These are phyloP conservation scores for Kodamaea kakaduensis DNA, from an alignment of 805 yeast species.

Conservation along the genomic window DNA sequence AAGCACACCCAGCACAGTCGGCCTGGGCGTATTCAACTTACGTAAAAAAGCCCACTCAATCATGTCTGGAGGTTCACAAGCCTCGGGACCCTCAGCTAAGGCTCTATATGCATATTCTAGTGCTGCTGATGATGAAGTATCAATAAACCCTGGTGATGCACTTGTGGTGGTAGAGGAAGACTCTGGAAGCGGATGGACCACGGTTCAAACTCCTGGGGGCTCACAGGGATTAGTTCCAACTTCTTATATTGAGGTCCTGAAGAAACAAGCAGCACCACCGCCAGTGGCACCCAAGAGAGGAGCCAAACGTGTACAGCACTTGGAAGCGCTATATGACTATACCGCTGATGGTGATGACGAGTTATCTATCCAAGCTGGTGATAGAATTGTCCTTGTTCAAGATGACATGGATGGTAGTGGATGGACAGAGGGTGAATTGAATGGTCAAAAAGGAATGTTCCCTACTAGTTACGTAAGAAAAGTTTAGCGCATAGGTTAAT, in stretches of 20 bases:
- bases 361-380: constrained; percentile 67
- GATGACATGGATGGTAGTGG: constrained; percentile 70
- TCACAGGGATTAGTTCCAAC: constrained; percentile 81
- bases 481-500: too few relatives aligned
- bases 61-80: constrained; percentile 13
- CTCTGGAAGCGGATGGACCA: constrained; percentile 93
- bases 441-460: constrained; percentile 63
- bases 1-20: constrained; percentile 15
- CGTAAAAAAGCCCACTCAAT: constrained; percentile 28
- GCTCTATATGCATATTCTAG: constrained; percentile 68
- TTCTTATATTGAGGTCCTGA: constrained; percentile 55
- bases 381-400: constrained; percentile 57
- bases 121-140: constrained; percentile 70
- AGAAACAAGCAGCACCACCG: constrained; percentile 57
- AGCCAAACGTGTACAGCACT: constrained; percentile 58
- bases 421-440: constrained; percentile 89
- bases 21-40: constrained; percentile 34
- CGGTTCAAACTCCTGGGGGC: constrained; percentile 43
- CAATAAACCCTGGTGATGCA: constrained; percentile 56
- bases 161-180: constrained; percentile 61
- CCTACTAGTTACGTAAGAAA: constrained; percentile 71
- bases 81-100: constrained; percentile 26
- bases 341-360: constrained; percentile 79
- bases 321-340: constrained; percentile 73
- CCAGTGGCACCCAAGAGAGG: constrained; percentile 77